A percentile compares a stretch with the other conserved stretches of the same genome.
phyloP scores from a whole-genome alignment of 257 asterid genomes.

The Solanum tarapatanum region DNA sequence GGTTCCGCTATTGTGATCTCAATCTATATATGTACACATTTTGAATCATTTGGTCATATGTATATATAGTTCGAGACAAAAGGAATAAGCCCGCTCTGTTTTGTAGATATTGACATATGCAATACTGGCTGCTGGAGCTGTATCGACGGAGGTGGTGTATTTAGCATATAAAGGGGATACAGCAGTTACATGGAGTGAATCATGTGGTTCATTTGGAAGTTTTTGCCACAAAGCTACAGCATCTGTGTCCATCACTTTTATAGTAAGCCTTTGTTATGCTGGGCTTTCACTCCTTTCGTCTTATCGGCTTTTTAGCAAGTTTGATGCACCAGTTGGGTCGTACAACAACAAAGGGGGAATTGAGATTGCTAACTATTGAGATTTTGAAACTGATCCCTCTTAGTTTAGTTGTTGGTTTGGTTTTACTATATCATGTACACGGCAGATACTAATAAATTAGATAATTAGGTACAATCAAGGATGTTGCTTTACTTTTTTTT shows the following conservation, averaged over 20 bases:
- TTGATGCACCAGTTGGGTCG: conserved; percentile 48
- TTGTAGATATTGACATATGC: conserved; percentile 62
- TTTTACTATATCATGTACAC: not conserved
- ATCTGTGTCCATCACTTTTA: conserved; percentile 48
- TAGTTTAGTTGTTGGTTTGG: not conserved
- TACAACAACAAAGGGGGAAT: conserved; percentile 24
- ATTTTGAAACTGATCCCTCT: not conserved
- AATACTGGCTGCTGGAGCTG: conserved; percentile 61
- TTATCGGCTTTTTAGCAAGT: conserved; percentile 75
- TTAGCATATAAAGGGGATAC: conserved; percentile 70
- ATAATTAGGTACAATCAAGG: not conserved
- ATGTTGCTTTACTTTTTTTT: not conserved
- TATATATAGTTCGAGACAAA: not conserved
- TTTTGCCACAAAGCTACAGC: conserved; percentile 72
- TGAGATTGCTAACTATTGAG: conserved; percentile 22
- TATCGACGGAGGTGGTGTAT: conserved; percentile 66
- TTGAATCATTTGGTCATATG: not conserved
- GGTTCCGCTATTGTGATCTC: conserved; percentile 19
- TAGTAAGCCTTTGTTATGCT: conserved; percentile 54
- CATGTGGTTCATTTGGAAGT: conserved; percentile 57
- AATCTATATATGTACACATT: not conserved
- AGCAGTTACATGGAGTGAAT: conserved; percentile 51
- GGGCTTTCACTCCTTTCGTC: conserved; percentile 65
- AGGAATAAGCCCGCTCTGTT: no score
- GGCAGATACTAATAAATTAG: not conserved